These are phyloP conservation scores for Haplosporangium sp. DNA, from an alignment of 371 early-diverging fungal genomes.

Conservation along the genomic window DNA sequence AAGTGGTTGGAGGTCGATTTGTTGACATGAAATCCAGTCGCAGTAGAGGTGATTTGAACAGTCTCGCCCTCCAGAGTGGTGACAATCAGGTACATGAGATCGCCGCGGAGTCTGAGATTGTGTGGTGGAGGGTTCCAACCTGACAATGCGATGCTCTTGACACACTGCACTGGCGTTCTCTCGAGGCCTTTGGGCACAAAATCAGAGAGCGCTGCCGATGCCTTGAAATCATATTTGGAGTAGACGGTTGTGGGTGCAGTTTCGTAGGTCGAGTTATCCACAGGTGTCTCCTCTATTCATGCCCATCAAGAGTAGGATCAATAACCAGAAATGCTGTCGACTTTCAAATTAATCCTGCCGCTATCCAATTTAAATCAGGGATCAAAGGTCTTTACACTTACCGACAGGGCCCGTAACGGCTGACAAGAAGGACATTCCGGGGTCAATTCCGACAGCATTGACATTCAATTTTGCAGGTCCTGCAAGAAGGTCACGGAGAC, in stretches of 20 bases:
- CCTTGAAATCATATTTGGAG: conserved; percentile 67
- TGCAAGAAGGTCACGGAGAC: conserved; percentile 86
- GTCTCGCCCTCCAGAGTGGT: conserved; percentile 86
- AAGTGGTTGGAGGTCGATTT: conserved; percentile 79
- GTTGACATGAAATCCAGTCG: conserved; percentile 91
- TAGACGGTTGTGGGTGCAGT: conserved; percentile 68
- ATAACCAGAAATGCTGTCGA: neutral
- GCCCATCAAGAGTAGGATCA: neutral
- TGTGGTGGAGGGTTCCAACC: conserved; percentile 94
- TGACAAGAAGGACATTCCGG: conserved; percentile 75
- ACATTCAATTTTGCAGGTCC: conserved; percentile 80
- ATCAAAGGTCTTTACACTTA: conserved; percentile 37
- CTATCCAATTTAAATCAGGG: no score
- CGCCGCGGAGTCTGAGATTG: conserved; percentile 80
- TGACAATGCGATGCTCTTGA: conserved; percentile 83
- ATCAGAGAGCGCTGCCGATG: conserved; percentile 62
- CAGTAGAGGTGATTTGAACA: conserved; percentile 86
- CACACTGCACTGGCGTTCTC: conserved; percentile 70
- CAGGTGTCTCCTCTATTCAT: conserved; percentile 38
- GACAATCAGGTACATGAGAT: conserved; percentile 86
- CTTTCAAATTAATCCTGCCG: no score
- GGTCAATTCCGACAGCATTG: conserved; percentile 79
- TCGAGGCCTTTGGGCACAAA: conserved; percentile 68
- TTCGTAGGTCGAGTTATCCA: conserved; percentile 51
- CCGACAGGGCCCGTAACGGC: conserved; percentile 73